Percentiles rank a stretch among this genome's conserved stretches.
These are phyloP conservation scores for Curvularia verruculosa DNA, from an alignment of 2,329 filamentous ascomycete genomes.

Conservation along the genomic window DNA sequence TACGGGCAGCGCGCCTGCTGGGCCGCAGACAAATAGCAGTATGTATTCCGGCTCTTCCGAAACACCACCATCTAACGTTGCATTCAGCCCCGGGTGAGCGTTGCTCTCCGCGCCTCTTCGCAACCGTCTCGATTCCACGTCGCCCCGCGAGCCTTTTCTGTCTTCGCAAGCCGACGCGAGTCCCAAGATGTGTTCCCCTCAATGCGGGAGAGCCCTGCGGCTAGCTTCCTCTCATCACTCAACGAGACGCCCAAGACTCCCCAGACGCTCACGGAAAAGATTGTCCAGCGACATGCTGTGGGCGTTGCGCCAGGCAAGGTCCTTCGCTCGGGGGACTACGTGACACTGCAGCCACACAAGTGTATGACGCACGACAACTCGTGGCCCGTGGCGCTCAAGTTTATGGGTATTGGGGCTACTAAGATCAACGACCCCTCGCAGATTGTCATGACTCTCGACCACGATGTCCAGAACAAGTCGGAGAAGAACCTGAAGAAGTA, in stretches of 20 bases:
- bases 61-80: constrained; percentile 20
- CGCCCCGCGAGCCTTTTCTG: constrained; percentile 36
- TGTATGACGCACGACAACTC: constrained; percentile 91
- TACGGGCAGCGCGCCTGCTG: constrained; percentile 44
- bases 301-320: constrained; percentile 75
- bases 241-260: constrained; percentile 56
- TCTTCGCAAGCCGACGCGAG: constrained; percentile 30
- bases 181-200: constrained; percentile 61
- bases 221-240: constrained; percentile 77
- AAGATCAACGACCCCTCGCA: constrained; percentile 74
- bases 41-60: constrained; percentile 13
- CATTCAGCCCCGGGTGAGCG: constrained; percentile 33
- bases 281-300: constrained; percentile 81
- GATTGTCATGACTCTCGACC: constrained; percentile 83
- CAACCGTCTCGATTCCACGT: constrained; percentile 31
- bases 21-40: constrained; percentile 40
- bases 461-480: constrained; percentile 85
- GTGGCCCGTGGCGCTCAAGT: constrained; percentile 77
- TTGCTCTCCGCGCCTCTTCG: constrained; percentile 35
- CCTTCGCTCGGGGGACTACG: constrained; percentile 82
- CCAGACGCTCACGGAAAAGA: constrained; percentile 91
- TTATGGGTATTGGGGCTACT: constrained; percentile 80
- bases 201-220: constrained; percentile 63
- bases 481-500: constrained; percentile 85
- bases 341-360: constrained; percentile 72